Evolutionary conservation across 352 stramenopile species (phyloP).

Genomic region (Pythium volutum): DNA sequence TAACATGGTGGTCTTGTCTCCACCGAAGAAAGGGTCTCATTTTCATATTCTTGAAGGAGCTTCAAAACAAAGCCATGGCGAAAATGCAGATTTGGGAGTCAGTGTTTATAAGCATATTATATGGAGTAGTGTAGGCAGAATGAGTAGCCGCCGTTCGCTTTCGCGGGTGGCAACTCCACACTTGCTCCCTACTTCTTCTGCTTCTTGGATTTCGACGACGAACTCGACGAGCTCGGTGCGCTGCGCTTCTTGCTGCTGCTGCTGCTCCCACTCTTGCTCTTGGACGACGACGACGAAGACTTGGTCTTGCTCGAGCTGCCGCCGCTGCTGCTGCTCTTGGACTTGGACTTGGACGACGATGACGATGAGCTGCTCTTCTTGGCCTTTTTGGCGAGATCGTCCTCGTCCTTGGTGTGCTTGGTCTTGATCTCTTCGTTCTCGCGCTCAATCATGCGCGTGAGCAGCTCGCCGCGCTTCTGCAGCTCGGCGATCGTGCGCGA

Average conservation of each 20-base stretch:
- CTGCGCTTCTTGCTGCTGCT: slow-evolving; percentile 72
- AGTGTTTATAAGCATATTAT: no score
- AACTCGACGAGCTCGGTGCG: slow-evolving; percentile 32
- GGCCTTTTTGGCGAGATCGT: slow-evolving; percentile 76
- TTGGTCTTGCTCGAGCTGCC: slow-evolving; percentile 53
- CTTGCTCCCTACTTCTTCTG: slow-evolving; percentile 46
- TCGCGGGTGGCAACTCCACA: no score
- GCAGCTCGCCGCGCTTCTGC: slow-evolving; percentile 94
- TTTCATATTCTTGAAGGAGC: no score
- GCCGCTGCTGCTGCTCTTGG: slow-evolving; percentile 54
- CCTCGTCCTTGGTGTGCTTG: slow-evolving; percentile 69
- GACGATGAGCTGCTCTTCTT: slow-evolving; percentile 52
- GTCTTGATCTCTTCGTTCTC: slow-evolving; percentile 90
- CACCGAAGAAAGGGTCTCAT: no score
- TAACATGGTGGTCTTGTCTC: no score
- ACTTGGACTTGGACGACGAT: slow-evolving; percentile 55
- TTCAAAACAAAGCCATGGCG: no score
- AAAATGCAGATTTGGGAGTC: no score
- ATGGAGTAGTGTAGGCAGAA: no score
- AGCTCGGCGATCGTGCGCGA: slow-evolving; percentile 96
- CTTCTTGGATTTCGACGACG: slow-evolving; percentile 68
- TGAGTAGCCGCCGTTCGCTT: no score
- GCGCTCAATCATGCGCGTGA: slow-evolving; percentile 95
- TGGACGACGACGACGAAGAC: slow-evolving; percentile 23
- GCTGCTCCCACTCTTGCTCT: slow-evolving; percentile 43